Percentiles rank a stretch among this genome's conserved stretches.
Conservation (phyloP, 1,284 basidiomycete genomes). For the Trichosporon asahii region DNA sequence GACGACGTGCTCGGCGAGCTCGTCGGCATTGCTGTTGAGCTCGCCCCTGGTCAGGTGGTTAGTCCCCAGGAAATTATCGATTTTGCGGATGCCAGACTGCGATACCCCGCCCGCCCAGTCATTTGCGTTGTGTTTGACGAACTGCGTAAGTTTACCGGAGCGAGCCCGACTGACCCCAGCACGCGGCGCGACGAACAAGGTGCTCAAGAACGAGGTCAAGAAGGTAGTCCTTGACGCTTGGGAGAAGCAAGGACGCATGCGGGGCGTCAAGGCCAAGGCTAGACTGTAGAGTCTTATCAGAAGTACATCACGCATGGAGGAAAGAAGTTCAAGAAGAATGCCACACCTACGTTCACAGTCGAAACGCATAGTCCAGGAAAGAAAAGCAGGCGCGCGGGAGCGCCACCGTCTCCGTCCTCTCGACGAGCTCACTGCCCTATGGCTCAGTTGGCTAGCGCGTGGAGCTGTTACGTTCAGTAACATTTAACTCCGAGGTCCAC, state of each 20-base stretch:
- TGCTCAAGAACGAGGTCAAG: slow-evolving; percentile 23
- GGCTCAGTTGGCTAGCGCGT: too few species aligned
- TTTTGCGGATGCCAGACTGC: slow-evolving; percentile 20
- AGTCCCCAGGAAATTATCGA: slow-evolving; percentile 18
- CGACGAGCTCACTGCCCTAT: too few species aligned
- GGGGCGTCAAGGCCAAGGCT: slow-evolving; percentile 9
- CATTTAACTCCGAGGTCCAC: too few species aligned
- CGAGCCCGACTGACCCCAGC: slow-evolving; percentile 9
- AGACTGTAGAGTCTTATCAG: slow-evolving; percentile 11
- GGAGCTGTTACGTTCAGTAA: too few species aligned
- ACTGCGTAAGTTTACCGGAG: slow-evolving; percentile 16
- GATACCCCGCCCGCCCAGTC: slow-evolving; percentile 21
- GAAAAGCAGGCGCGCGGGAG: too few species aligned
- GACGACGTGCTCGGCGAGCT: slow-evolving; percentile 40
- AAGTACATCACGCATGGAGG: too few species aligned
- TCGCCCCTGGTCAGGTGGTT: slow-evolving; percentile 22
- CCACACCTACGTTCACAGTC: background rate
- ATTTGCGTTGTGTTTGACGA: slow-evolving; percentile 19
- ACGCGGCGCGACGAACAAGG: slow-evolving; percentile 22
- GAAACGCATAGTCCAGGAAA: too few species aligned
- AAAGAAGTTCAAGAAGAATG: too few species aligned
- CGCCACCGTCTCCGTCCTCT: too few species aligned
- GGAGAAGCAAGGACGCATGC: slow-evolving; percentile 19
- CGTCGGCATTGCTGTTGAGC: slow-evolving; percentile 38
- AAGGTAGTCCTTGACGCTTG: slow-evolving; percentile 22